Evolutionary conservation across 495 filamentous ascomycete genomes (phyloP).

Genomic region (Tuber borchii): DNA sequence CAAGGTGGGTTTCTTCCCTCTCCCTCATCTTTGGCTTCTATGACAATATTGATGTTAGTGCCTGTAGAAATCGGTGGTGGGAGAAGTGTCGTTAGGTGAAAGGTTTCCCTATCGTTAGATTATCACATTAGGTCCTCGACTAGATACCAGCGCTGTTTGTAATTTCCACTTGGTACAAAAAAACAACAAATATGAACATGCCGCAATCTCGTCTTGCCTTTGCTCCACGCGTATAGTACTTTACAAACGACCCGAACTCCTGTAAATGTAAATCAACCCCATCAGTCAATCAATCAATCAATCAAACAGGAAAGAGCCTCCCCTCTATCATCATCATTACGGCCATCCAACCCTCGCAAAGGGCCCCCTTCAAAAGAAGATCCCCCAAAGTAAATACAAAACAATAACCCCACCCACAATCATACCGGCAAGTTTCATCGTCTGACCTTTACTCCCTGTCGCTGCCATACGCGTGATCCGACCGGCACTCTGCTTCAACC

Average conservation of each 20-base stretch:
- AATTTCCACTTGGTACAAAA: background rate
- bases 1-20: conserved; percentile 48
- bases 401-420: conserved; percentile 65
- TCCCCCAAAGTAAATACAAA: conserved; percentile 63
- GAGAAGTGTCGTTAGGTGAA: conserved; percentile 32
- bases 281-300: background rate
- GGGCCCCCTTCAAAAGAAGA: conserved; percentile 53
- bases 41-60: conserved; percentile 15
- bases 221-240: background rate
- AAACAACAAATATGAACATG: background rate
- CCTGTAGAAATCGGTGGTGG: conserved; percentile 45
- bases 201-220: background rate
- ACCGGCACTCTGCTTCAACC: conserved; percentile 74
- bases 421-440: conserved; percentile 82
- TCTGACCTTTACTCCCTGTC: conserved; percentile 79
- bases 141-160: conserved; percentile 4
- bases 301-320: background rate
- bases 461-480: conserved; percentile 90
- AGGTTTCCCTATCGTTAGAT: background rate
- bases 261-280: background rate
- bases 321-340: background rate
- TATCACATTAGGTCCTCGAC: background rate
- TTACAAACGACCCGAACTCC: conserved; percentile 3
- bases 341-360: background rate
- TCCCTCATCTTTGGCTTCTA: background rate